phyloP scores from a whole-genome alignment of 108 stramenopile species.

The Discostella pseudostelligera region DNA sequence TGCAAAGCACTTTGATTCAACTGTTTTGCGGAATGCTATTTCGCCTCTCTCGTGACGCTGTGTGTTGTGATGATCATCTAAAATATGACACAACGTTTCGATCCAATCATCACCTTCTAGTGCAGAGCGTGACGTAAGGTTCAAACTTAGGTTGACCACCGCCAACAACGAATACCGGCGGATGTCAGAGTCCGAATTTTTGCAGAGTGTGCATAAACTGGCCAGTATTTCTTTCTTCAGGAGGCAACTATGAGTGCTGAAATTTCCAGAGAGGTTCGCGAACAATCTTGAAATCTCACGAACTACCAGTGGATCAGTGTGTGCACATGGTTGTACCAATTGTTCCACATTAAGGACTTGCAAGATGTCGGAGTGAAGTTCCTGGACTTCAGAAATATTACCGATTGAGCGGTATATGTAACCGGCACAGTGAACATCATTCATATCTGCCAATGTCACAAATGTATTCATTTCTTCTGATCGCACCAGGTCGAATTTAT shows the following conservation, averaged over 20 bases:
- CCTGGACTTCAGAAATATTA: constrained; percentile 63
- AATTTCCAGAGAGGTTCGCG: constrained; percentile 64
- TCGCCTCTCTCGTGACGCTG: background rate
- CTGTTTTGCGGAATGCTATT: background rate
- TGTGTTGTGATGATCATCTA: background rate
- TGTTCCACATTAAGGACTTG: constrained; percentile 12
- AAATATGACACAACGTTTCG: constrained; percentile 1
- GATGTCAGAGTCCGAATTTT: constrained; percentile 44
- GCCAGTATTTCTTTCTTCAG: constrained; percentile 44
- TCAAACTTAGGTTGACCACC: constrained; percentile 54
- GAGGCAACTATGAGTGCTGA: constrained; percentile 46
- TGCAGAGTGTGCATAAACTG: constrained; percentile 23
- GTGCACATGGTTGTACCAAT: constrained; percentile 14
- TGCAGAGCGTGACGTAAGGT: constrained; percentile 38
- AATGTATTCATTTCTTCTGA: constrained; percentile 36
- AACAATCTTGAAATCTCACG: constrained; percentile 52
- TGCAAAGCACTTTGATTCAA: constrained; percentile 63
- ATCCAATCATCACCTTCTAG: constrained; percentile 24
- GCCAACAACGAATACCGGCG: constrained; percentile 58
- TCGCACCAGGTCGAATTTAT: constrained; percentile 72
- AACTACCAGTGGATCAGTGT: constrained; percentile 12
- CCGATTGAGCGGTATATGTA: constrained; percentile 64
- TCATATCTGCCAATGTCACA: constrained; percentile 11
- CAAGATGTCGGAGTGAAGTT: constrained; percentile 26
- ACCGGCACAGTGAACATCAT: constrained; percentile 29